Conservation (phyloP, 2,329 filamentous ascomycete species). For the Nothopassalora personata region DNA sequence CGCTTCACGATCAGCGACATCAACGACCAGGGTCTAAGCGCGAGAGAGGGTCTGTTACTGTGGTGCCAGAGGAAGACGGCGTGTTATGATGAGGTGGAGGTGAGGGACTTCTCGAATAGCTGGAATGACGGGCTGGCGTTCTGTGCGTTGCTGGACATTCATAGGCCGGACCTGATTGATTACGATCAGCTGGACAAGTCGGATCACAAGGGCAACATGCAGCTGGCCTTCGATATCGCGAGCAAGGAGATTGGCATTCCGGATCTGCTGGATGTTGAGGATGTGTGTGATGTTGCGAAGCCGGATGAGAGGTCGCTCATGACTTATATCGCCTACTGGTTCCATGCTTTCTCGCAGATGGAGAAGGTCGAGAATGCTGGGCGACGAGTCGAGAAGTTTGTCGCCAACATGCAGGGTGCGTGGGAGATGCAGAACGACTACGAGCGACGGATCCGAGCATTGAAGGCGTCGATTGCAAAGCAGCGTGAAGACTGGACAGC, state of each 20-base stretch:
- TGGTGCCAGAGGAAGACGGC: conserved; percentile 99
- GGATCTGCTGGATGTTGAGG: conserved; percentile 90
- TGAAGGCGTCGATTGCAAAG: conserved; percentile 67
- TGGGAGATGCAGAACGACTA: conserved; percentile 99
- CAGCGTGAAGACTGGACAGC: conserved; percentile 73
- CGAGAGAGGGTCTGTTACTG: conserved; percentile 87
- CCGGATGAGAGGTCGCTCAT: conserved; percentile 95
- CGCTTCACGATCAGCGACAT: conserved; percentile 98
- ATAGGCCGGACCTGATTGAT: conserved; percentile 93
- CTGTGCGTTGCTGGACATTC: conserved; percentile 92
- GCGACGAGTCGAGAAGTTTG: conserved; percentile 93
- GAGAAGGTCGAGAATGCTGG: conserved; percentile 98
- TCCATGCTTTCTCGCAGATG: conserved; percentile 98
- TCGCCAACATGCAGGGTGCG: conserved; percentile 96
- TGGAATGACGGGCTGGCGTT: conserved; percentile 98
- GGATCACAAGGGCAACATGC: conserved; percentile 95
- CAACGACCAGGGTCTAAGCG: conserved; percentile 94
- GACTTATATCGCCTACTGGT: conserved; percentile 99
- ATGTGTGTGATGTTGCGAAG: conserved; percentile 93
- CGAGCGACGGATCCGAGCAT: conserved; percentile 80
- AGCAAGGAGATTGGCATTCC: conserved; percentile 96
- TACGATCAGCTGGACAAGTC: conserved; percentile 90
- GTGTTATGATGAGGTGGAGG: conserved; percentile 95
- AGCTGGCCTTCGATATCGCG: conserved; percentile 93
- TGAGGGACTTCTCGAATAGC: conserved; percentile 87